phyloP scores from a whole-genome alignment of 139 green algal species.

The Micractinium conductrix region DNA sequence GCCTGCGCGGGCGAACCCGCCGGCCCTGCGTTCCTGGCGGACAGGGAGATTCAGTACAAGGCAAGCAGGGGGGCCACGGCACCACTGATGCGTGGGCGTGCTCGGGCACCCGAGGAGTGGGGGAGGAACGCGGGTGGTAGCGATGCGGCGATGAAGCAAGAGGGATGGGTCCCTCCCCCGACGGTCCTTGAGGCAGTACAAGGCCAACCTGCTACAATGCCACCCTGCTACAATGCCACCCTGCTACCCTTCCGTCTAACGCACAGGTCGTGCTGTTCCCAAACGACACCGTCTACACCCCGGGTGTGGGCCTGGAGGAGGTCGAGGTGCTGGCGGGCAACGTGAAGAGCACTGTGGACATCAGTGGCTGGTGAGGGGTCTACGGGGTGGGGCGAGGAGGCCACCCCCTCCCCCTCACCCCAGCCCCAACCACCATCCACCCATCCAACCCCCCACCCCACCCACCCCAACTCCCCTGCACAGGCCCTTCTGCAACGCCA shows the following conservation, averaged over 20 bases:
- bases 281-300: background rate
- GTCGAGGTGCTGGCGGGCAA: constrained; percentile 3
- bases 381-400: no score
- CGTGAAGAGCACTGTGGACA: background rate
- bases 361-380: background rate
- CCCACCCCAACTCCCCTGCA: background rate
- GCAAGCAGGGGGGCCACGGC: no score
- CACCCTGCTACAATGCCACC: background rate
- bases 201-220: no score
- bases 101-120: background rate
- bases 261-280: constrained; percentile 9
- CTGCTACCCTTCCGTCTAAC: no score
- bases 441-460: no score
- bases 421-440: no score
- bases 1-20: background rate
- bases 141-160: no score
- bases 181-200: no score
- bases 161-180: no score
- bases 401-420: background rate
- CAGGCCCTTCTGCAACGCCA: background rate
- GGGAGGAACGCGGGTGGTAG: background rate
- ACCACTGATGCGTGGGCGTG: background rate
- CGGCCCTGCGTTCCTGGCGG: background rate
- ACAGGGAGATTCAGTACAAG: background rate
- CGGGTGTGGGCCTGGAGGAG: background rate